These are phyloP conservation scores for Ophiorrhiza pumila DNA, from an alignment of 257 asterid genomes.

Conservation along the genomic window DNA sequence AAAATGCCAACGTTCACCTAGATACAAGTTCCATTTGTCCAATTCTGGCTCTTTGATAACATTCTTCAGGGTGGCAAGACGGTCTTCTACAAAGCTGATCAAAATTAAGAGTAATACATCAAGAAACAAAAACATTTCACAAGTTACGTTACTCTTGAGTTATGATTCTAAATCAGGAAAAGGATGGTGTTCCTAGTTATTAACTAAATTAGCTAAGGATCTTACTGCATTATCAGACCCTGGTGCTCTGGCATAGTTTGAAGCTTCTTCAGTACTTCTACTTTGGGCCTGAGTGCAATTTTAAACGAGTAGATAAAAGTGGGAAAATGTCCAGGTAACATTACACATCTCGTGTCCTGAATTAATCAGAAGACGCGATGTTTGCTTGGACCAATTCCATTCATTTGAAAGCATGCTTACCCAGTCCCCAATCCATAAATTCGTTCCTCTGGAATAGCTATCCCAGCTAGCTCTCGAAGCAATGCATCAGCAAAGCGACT, in stretches of 20 bases:
- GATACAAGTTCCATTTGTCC: conserved; percentile 78
- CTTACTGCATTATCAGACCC: conserved; percentile 86
- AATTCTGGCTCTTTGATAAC: conserved; percentile 82
- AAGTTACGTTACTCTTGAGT: neutral
- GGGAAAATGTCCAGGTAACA: conserved; percentile 7
- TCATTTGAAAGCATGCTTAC: conserved; percentile 35
- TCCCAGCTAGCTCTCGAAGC: conserved; percentile 81
- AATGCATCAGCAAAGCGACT: conserved; percentile 85
- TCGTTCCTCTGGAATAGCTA: conserved; percentile 68
- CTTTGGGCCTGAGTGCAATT: conserved; percentile 71
- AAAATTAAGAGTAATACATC: conserved; percentile 16
- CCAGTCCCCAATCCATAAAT: conserved; percentile 90
- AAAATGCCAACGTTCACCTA: conserved; percentile 45
- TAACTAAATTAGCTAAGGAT: neutral
- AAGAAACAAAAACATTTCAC: neutral
- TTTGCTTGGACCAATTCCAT: neutral
- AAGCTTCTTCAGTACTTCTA: conserved; percentile 77
- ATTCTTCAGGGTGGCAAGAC: conserved; percentile 78
- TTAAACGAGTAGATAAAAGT: conserved; percentile 8
- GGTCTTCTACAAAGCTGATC: conserved; percentile 89
- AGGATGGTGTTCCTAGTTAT: neutral
- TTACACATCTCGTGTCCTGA: neutral
- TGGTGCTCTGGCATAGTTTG: conserved; percentile 90
- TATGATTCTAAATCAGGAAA: neutral
- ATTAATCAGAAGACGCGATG: neutral